Conservation (phyloP, 2,329 filamentous ascomycete species). For the Botryotinia narcissicola region DNA sequence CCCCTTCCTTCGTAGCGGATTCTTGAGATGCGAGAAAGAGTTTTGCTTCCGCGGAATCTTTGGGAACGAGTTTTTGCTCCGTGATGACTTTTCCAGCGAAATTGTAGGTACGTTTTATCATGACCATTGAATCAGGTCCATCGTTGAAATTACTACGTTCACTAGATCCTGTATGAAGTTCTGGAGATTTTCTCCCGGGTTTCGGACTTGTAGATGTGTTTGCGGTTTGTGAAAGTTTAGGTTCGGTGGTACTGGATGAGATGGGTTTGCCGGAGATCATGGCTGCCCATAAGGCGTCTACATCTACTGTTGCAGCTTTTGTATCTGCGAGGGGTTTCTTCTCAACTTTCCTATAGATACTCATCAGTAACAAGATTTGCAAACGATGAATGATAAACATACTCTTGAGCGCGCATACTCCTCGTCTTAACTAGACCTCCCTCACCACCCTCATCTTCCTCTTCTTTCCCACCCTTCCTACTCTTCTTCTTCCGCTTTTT, state of each 20-base stretch:
- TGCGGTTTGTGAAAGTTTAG: conserved; percentile 15
- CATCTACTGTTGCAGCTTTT: conserved; percentile 59
- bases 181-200: neutral
- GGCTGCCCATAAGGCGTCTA: conserved; percentile 67
- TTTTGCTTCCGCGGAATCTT: conserved; percentile 63
- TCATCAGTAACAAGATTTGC: conserved; percentile 8
- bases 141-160: conserved; percentile 32
- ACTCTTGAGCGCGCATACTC: conserved; percentile 65
- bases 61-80: conserved; percentile 67
- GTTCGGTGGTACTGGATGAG: conserved; percentile 13
- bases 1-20: conserved; percentile 24
- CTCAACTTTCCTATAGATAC: conserved; percentile 27
- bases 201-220: neutral
- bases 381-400: conserved; percentile 33
- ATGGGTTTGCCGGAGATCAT: conserved; percentile 52
- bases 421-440: conserved; percentile 69
- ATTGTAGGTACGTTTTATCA: conserved; percentile 69
- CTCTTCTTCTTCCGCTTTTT: conserved; percentile 51
- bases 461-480: conserved; percentile 45
- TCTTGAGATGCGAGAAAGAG: conserved; percentile 56
- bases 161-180: conserved; percentile 20
- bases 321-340: conserved; percentile 34
- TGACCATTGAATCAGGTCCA: conserved; percentile 46
- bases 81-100: conserved; percentile 71
- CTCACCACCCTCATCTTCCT: conserved; percentile 63